phyloP scores from a whole-genome alignment of 495 filamentous ascomycete species.

The Diplogelasinospora grovesii region DNA sequence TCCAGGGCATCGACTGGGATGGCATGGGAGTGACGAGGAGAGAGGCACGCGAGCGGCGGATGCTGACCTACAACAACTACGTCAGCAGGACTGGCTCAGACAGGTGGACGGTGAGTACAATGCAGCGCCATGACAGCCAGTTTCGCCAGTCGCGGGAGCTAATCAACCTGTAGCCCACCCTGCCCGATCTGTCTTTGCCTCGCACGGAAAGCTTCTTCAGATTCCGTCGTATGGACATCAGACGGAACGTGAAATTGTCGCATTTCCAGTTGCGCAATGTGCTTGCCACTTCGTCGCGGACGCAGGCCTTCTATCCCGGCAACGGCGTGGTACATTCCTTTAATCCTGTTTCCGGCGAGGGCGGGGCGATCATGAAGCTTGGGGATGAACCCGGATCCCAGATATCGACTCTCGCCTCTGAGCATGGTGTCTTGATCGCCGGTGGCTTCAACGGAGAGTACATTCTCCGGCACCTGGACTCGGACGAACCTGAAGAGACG shows the following conservation, averaged over 20 bases:
- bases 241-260: constrained; percentile 55
- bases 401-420: constrained; percentile 67
- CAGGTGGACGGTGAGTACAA: constrained; percentile 28
- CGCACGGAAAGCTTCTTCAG: constrained; percentile 56
- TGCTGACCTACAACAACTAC: constrained; percentile 53
- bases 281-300: constrained; percentile 64
- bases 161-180: constrained; percentile 15
- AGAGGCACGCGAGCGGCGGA: constrained; percentile 53
- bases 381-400: constrained; percentile 41
- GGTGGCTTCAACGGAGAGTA: constrained; percentile 83
- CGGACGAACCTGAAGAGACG: constrained; percentile 30
- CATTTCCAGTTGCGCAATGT: constrained; percentile 92
- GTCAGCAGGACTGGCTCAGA: constrained; percentile 38
- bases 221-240: constrained; percentile 64
- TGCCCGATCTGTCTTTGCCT: constrained; percentile 29
- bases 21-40: constrained; percentile 54
- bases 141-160: constrained; percentile 2
- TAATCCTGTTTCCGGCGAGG: constrained; percentile 43
- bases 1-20: constrained; percentile 76
- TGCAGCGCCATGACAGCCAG: not conserved
- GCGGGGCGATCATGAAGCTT: constrained; percentile 56
- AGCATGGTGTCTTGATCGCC: constrained; percentile 62
- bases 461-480: constrained; percentile 51
- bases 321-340: constrained; percentile 50
- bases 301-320: constrained; percentile 70